Evolutionary conservation across 2,329 filamentous ascomycete genomes (phyloP), one percentile per base, ranked within the genome.

Genomic region (Clarireedia homoeocarpa): DNA sequence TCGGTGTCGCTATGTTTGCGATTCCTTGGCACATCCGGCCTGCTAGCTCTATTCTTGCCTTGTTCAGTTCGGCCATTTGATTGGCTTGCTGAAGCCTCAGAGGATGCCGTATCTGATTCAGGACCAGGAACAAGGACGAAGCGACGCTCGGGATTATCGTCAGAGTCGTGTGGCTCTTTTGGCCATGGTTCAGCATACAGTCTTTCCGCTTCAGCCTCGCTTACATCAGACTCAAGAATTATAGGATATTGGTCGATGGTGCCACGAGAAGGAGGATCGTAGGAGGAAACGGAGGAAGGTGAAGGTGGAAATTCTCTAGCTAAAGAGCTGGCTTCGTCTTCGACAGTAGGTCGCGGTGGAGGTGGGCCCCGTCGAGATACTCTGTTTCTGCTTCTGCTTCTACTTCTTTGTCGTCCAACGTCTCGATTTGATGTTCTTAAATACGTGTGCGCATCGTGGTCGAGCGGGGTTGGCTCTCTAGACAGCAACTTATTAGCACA

Each of bases 161-260:
- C 57, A 15, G 57, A 50, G 26, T 64, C 60, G 24, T 61, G 30
- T 9, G 38, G 15, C n/a, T 55, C 52, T 36, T 50, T 61, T 9
- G 58, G 47, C 45, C 39, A 46, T 48, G 63, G 62, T 51, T 62
- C 55, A 38, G 58, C 54, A 45, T 68, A 65, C 24, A 67, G 56
- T 27, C 61, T 65, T 34, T 61, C 58, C 39, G 60, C 61, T 42
- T 69, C 66, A 17, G 67, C 57, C 61, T 63, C 55, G 36, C 70
- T 68, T 38, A 67, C 68, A 47, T 74, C 70, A 14, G 87, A 79
- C 55, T 86, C 82, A 55, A 85, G 71, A 24, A 91, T 74, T 49
- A 91, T 74, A 12, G 83, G 83, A 26, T 83, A 72, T 65, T 91
- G 88, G 52, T 91, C 85, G 57, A 85, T 71, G 5, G 80, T 78